Evolutionary conservation across 768 basidiomycete species (phyloP), one percentile per base, ranked within the genome.

Genomic region (Cyclocybe aegerita): DNA sequence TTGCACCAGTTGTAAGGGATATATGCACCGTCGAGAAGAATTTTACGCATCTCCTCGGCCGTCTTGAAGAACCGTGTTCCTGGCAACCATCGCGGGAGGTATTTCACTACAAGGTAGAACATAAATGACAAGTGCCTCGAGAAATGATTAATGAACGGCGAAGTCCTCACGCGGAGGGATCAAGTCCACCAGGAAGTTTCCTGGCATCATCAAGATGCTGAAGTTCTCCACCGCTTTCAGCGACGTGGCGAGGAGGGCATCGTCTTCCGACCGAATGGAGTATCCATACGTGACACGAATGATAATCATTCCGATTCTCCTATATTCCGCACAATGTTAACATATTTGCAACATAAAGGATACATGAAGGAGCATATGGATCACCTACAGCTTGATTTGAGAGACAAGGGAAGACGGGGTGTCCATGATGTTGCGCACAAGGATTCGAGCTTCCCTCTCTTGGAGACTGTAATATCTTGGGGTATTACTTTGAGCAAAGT

Each of bases 211-310:
- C 4, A 23, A 4, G 23, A 4, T 4, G 23, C 23, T 23, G 23
- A 23, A 23, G 23, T 4, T 23, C 4, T 4, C 23, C 23, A 23
- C 23, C 23, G 4, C 23, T 23, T 23, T 23, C 23, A 23, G 23
- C 23, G 23, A 23, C 23, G 23, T 23, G 23, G 23, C 23, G 23
- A 23, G 23, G 23, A 23, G 23, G 4, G 23, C 23, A 4, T 23
- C 23, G 23, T 23, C 23, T 23, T 23, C 4, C 23, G 23, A 60
- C 55, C 75, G 70, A 9, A 79, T 75, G 39, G 78, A 68, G 42
- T 80, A 79, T 14, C 82, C 82, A 50, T 82, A 80, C 7, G 80
- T 75, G 9, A 82, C 68, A 31, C 76, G 71, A 49, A 83, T 58
- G 12, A 83, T 81, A 43, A 82, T 75, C 4, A 70, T 69, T 2